phyloP scores from a whole-genome alignment of 2,329 filamentous ascomycete species.

The Proliferodiscus dingleyae region DNA sequence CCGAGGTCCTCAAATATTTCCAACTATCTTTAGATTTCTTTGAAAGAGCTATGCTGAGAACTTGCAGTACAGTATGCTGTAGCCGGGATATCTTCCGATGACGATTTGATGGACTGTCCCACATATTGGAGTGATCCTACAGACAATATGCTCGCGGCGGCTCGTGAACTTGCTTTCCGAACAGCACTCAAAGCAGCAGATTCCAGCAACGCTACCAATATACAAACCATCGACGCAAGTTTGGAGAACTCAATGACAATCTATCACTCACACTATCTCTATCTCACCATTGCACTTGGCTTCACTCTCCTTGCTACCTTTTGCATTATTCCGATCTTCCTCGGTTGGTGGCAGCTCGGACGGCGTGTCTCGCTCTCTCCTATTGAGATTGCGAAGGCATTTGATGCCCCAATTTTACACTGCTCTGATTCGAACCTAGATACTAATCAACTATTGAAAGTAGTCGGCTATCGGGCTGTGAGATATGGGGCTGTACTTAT shows the following conservation, averaged over 20 bases:
- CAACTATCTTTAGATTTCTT: too few relatives aligned
- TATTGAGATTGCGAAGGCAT: constrained; percentile 15
- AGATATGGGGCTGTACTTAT: background rate
- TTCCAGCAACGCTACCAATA: constrained; percentile 1
- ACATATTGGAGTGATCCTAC: constrained; percentile 12
- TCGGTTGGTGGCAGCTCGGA: constrained; percentile 13
- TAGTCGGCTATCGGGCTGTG: background rate
- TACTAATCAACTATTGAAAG: background rate
- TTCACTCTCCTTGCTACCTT: background rate
- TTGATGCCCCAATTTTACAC: constrained; percentile 9
- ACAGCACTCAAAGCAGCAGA: constrained; percentile 4
- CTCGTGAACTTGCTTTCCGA: constrained; percentile 10
- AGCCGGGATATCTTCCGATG: background rate
- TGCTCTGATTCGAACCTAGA: constrained; percentile 1
- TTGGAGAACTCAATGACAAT: background rate
- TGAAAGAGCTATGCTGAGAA: too few relatives aligned
- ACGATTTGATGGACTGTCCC: background rate
- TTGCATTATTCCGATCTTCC: constrained; percentile 7
- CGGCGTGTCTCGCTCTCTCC: constrained; percentile 7
- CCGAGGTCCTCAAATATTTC: too few relatives aligned
- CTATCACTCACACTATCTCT: constrained; percentile 3
- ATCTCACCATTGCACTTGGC: background rate
- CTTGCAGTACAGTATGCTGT: background rate
- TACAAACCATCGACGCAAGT: background rate
- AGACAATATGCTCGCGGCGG: constrained; percentile 8